phyloP scores from a whole-genome alignment of 345 rosid species.

The Geranium rotundifolium region DNA sequence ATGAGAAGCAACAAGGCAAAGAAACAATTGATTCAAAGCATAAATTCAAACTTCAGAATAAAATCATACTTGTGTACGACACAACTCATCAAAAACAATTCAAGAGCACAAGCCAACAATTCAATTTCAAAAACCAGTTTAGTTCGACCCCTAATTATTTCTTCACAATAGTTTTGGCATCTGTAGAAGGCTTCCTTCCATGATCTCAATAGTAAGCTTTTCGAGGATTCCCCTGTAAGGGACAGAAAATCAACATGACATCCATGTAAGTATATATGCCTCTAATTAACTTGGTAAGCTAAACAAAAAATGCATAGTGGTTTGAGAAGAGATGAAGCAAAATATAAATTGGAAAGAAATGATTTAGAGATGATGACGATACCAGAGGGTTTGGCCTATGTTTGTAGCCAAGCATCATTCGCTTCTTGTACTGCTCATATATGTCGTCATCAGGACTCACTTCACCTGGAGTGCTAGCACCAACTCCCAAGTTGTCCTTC shows the following conservation, averaged over 20 bases:
- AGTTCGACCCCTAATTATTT: not conserved
- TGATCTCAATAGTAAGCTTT: constrained; percentile 53
- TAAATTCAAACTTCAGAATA: too few species aligned
- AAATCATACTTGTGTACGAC: too few species aligned
- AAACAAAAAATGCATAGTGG: not conserved
- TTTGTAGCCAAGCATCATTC: constrained; percentile 98
- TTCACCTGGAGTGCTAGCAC: constrained; percentile 88
- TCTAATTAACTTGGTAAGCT: not conserved
- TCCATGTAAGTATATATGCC: not conserved
- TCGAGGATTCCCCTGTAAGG: constrained; percentile 57
- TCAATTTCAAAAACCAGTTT: too few species aligned
- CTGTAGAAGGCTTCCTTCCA: not conserved
- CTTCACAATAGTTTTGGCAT: not conserved
- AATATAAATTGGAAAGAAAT: not conserved
- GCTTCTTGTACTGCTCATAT: constrained; percentile 97
- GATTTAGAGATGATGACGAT: constrained; percentile 2
- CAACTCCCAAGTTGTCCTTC: constrained; percentile 85
- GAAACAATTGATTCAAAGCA: too few species aligned
- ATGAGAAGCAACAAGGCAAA: too few species aligned
- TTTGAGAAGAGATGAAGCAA: not conserved
- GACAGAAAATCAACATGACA: not conserved
- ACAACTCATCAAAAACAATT: too few species aligned
- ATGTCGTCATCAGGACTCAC: constrained; percentile 87
- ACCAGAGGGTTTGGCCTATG: constrained; percentile 96
- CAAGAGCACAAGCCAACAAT: too few species aligned